A percentile compares a stretch with the other conserved stretches of the same genome.
Evolutionary conservation across 495 filamentous ascomycete genomes (phyloP).

Genomic region (Trichoderma virens): DNA sequence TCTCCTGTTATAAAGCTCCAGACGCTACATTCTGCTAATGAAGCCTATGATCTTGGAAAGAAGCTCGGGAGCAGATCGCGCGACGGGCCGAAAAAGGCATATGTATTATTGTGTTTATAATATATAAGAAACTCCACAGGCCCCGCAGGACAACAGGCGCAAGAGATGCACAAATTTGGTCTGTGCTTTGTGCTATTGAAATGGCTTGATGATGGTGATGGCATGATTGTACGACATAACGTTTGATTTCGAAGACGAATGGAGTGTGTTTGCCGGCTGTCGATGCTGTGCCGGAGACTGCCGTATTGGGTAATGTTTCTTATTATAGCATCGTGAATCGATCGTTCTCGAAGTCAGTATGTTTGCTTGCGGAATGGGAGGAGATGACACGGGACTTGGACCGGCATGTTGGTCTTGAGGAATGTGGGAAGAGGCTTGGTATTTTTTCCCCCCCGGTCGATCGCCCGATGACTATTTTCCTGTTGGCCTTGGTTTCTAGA

Average conservation of each 20-base stretch:
- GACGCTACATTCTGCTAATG: conserved; percentile 1
- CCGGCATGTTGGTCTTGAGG: too few species aligned
- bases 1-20: neutral
- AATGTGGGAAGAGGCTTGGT: too few species aligned
- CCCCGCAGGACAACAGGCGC: neutral
- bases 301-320: too few species aligned
- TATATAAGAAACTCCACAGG: neutral
- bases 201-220: too few species aligned
- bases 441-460: too few species aligned
- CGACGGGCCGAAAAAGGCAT: neutral
- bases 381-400: too few species aligned
- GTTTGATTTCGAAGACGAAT: neutral
- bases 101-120: neutral
- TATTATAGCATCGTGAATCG: neutral
- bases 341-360: neutral
- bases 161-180: neutral
- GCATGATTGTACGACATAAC: too few species aligned
- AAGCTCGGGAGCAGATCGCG: too few species aligned
- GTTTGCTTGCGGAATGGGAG: neutral
- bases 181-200: too few species aligned
- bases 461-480: too few species aligned
- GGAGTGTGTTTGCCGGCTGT: neutral
- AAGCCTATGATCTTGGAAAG: neutral
- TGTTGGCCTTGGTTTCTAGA: too few species aligned
- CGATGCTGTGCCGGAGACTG: neutral